Evolutionary conservation across 768 basidiomycete species (phyloP).

Genomic region (Chiua virens): DNA sequence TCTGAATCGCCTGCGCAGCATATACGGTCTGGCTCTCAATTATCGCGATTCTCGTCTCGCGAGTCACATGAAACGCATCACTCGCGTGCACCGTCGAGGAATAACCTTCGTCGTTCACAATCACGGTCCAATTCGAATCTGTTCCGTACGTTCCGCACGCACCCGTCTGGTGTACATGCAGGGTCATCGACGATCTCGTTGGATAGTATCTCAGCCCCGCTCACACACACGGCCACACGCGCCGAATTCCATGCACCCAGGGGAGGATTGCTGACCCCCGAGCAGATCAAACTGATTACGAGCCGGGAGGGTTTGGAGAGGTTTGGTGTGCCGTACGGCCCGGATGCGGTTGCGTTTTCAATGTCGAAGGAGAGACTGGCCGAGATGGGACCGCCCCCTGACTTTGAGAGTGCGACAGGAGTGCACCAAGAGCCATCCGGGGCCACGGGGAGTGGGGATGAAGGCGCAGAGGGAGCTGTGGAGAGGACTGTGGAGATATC

Average conservation of each 20-base stretch:
- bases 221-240: constrained; percentile 69
- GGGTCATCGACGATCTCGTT: constrained; percentile 71
- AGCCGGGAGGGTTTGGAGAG: constrained; percentile 62
- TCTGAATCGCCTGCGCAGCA: constrained; percentile 18
- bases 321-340: constrained; percentile 77
- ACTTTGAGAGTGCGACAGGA: constrained; percentile 40
- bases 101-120: constrained; percentile 34
- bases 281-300: constrained; percentile 66
- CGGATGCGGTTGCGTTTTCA: constrained; percentile 67
- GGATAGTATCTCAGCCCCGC: constrained; percentile 71
- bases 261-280: constrained; percentile 44
- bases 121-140: constrained; percentile 36
- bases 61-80: constrained; percentile 21
- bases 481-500: neutral
- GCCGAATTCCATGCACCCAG: constrained; percentile 67
- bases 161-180: constrained; percentile 35
- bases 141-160: constrained; percentile 43
- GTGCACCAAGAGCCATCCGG: neutral
- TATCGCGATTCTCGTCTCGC: constrained; percentile 23
- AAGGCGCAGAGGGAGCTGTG: neutral
- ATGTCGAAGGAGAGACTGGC: constrained; percentile 43
- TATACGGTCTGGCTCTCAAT: constrained; percentile 16
- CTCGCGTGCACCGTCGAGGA: constrained; percentile 26
- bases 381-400: constrained; percentile 44
- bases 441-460: neutral